Evolutionary conservation across 140 eudicot species (phyloP), one percentile per base, ranked within the genome.

Genomic region (Bidens hawaiensis): DNA sequence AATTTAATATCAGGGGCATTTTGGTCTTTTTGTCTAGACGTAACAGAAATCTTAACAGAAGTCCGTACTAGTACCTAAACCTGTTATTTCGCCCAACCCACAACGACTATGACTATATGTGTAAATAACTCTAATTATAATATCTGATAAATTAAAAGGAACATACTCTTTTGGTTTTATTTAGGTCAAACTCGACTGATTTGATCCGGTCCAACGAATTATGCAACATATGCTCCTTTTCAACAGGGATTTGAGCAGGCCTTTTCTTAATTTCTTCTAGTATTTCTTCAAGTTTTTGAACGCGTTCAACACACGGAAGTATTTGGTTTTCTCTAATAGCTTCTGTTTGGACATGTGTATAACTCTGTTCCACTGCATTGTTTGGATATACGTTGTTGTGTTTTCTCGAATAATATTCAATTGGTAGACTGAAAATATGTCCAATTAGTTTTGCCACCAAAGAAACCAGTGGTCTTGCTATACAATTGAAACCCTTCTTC

Each of bases 121-220:
- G n/a, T n/a, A n/a, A 25, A 54, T n/a, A 26, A 25, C 7, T 1
- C 13, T 12, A n/a, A 8, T 4, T 9, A 30, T 57, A 9, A 21
- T 21, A 50, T 21, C 11, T 16, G 15, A 24, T 6, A 21, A 15
- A 8, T 52, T 48, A 17, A 60, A 34, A 43, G 15, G 57, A 28
- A 42, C 88, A 51, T 85, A 89, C 97, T 69, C 80, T 73, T 66
- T 88, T 88, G 1, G 96, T 88, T 69, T 85, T 82, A 23, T 82
- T 85, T 15, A 89, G 86, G 77, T 89, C 97, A 68, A 71, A 69
- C 82, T 89, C 97, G 14, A 85, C 88, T 49, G 86, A 85, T 76
- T 80, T 89, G 46, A 89, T 89, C 79, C 97, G 78, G 65, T 89
- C 91, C 75, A 89, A 55, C 11, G 97, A 89, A 67, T 75, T 68